These are phyloP conservation scores for Trichoderma erinaceum DNA, from an alignment of 495 filamentous ascomycete genomes.

Conservation along the genomic window DNA sequence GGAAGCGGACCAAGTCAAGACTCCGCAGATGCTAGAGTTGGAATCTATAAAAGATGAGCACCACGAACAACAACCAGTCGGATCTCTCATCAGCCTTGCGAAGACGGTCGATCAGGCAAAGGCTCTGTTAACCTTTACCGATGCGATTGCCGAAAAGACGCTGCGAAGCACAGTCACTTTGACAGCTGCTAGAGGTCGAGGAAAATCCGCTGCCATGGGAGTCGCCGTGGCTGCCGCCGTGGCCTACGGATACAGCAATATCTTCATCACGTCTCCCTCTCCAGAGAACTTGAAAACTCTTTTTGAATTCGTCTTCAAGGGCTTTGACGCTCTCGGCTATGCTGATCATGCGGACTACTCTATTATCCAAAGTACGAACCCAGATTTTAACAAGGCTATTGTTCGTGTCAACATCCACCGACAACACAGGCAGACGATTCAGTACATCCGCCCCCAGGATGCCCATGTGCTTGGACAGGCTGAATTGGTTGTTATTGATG, in stretches of 20 bases:
- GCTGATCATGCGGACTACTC: constrained; percentile 94
- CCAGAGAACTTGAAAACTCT: constrained; percentile 98
- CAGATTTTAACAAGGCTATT: constrained; percentile 98
- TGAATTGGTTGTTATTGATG: constrained; percentile 93
- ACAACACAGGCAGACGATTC: constrained; percentile 95
- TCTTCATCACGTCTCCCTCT: constrained; percentile 98
- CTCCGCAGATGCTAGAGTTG: constrained; percentile 66
- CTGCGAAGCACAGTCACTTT: constrained; percentile 87
- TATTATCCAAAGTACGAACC: constrained; percentile 97
- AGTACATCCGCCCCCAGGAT: constrained; percentile 96
- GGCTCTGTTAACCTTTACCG: constrained; percentile 88
- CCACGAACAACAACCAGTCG: constrained; percentile 77
- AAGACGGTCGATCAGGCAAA: constrained; percentile 94
- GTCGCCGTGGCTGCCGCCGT: constrained; percentile 90
- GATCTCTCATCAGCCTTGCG: constrained; percentile 74
- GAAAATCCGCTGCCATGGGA: constrained; percentile 94
- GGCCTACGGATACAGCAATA: constrained; percentile 96
- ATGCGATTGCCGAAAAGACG: constrained; percentile 95
- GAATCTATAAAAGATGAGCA: constrained; percentile 82
- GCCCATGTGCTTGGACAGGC: constrained; percentile 91
- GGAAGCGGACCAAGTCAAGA: constrained; percentile 58
- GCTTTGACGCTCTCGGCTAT: constrained; percentile 89
- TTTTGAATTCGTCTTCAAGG: constrained; percentile 98
- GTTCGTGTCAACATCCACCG: constrained; percentile 94
- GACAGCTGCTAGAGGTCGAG: constrained; percentile 89